Percentiles rank a stretch among this genome's conserved stretches.
phyloP scores from a whole-genome alignment of 441 rosid genomes.

The Pelargonium citronellum region DNA sequence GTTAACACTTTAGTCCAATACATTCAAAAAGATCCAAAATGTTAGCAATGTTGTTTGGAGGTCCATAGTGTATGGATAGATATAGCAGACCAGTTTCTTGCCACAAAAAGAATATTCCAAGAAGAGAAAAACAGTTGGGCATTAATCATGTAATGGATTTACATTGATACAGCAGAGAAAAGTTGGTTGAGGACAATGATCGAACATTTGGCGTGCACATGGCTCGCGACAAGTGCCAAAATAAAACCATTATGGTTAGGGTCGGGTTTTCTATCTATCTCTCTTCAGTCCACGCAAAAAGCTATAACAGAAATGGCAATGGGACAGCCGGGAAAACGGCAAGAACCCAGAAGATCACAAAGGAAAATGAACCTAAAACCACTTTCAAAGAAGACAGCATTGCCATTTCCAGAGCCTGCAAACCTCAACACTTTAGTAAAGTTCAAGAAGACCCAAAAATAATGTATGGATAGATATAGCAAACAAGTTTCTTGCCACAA shows the following conservation, averaged over 20 bases:
- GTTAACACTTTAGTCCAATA: not conserved
- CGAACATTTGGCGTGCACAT: too few relatives aligned
- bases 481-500: too few relatives aligned
- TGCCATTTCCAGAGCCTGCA: not conserved
- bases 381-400: slow-evolving; percentile 22
- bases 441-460: not conserved
- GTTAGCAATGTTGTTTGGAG: not conserved
- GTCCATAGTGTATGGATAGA: not conserved
- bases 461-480: not conserved
- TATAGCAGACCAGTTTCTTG: too few relatives aligned
- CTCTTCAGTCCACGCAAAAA: too few relatives aligned
- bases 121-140: too few relatives aligned
- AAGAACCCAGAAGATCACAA: slow-evolving; percentile 66
- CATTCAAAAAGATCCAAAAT: not conserved
- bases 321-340: slow-evolving; percentile 84
- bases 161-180: too few relatives aligned
- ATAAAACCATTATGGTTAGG: too few relatives aligned
- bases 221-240: too few relatives aligned
- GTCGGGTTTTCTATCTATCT: too few relatives aligned
- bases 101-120: too few relatives aligned
- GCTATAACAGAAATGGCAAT: slow-evolving; percentile 7
- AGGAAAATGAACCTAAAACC: slow-evolving; percentile 57
- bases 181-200: too few relatives aligned
- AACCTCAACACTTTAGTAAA: not conserved
- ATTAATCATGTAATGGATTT: too few relatives aligned